A percentile compares a stretch with the other conserved stretches of the same genome.
These are phyloP conservation scores for Micractinium sp. DNA, from an alignment of 139 green algal genomes.

Conservation along the genomic window DNA sequence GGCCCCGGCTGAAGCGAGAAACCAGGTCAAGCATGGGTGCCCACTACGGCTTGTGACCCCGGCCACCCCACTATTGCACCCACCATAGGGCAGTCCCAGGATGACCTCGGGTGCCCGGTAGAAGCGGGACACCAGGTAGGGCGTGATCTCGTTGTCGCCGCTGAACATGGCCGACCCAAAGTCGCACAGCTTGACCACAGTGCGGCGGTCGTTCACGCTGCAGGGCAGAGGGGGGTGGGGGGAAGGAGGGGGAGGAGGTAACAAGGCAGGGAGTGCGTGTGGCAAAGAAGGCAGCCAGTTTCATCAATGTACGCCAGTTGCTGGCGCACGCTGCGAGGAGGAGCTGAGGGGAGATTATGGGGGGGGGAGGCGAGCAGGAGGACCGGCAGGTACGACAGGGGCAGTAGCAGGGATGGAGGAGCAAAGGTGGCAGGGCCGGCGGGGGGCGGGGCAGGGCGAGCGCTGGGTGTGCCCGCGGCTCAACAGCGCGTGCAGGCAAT, in stretches of 20 bases:
- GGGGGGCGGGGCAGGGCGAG: too few species aligned
- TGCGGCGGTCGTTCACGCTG: slow-evolving; percentile 81
- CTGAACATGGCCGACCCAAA: slow-evolving; percentile 96
- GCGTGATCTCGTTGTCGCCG: slow-evolving; percentile 96
- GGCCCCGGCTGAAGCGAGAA: too few species aligned
- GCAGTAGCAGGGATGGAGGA: too few species aligned
- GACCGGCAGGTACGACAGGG: too few species aligned
- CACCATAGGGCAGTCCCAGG: slow-evolving; percentile 93
- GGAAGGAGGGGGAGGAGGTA: not conserved
- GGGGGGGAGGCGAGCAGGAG: too few species aligned
- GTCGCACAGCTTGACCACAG: slow-evolving; percentile 90
- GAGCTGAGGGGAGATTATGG: too few species aligned
- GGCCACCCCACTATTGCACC: not conserved
- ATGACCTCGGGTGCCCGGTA: slow-evolving; percentile 98
- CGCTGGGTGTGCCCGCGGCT: not conserved
- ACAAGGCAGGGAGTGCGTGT: not conserved
- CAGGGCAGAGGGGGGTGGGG: not conserved
- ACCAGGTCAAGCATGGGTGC: too few species aligned
- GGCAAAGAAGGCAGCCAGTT: not conserved
- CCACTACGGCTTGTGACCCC: too few species aligned
- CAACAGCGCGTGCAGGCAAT: not conserved
- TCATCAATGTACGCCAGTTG: not conserved
- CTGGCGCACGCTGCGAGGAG: too few species aligned
- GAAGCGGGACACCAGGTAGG: slow-evolving; percentile 97
- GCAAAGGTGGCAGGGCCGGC: too few species aligned